phyloP scores from a whole-genome alignment of 768 basidiomycete species.

The Rhizopogon rudus region DNA sequence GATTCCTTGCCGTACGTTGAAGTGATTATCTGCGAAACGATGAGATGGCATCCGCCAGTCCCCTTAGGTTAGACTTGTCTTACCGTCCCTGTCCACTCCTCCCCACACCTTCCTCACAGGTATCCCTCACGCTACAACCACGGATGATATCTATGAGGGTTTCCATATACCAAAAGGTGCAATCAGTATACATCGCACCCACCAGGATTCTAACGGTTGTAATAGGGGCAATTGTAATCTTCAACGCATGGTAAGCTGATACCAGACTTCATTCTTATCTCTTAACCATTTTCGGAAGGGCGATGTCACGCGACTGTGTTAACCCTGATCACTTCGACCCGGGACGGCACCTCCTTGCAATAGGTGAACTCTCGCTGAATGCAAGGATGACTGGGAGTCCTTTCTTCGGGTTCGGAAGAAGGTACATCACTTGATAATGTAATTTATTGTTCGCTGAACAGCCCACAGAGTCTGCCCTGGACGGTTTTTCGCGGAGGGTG shows the following conservation, averaged over 20 bases:
- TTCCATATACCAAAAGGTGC: background rate
- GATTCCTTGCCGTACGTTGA: slow-evolving; percentile 3
- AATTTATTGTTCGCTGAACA: background rate
- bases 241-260: background rate
- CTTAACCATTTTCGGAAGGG: background rate
- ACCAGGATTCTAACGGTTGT: background rate
- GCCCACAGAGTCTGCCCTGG: background rate
- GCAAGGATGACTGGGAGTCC: background rate
- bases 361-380: background rate
- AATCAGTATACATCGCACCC: background rate
- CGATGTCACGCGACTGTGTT: background rate
- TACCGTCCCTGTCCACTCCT: background rate
- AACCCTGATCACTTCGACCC: slow-evolving; percentile 1
- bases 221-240: background rate
- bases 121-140: background rate
- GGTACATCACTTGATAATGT: background rate
- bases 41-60: slow-evolving; percentile 2
- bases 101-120: background rate
- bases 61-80: slow-evolving; percentile 2
- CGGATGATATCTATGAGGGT: background rate
- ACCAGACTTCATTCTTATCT: background rate
- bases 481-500: background rate
- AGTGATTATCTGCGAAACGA: slow-evolving; percentile 3
- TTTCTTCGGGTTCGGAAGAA: slow-evolving; percentile 1
- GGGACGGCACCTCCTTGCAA: background rate